These are phyloP conservation scores for Sphaerostilbella broomeana DNA, from an alignment of 2,329 filamentous ascomycete genomes.

Conservation along the genomic window DNA sequence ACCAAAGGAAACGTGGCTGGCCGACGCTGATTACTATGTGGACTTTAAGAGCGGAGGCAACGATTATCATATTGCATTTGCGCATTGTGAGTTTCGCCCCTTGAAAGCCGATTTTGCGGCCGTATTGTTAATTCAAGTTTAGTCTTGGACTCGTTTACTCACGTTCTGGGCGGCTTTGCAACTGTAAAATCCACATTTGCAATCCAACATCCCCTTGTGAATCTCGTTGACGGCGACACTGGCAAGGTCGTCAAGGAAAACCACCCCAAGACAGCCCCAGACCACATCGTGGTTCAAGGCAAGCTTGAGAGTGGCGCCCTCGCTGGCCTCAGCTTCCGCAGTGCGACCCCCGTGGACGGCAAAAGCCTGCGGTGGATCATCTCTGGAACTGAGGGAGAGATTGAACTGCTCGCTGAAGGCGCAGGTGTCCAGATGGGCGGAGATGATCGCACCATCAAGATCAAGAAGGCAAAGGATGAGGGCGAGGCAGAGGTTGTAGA, in stretches of 20 bases:
- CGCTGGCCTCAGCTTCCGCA: conserved; percentile 23
- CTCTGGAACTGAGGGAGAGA: conserved; percentile 31
- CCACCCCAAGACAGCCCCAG: conserved; percentile 24
- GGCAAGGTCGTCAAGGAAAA: conserved; percentile 20
- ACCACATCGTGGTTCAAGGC: conserved; percentile 30
- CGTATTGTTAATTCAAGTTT: not conserved
- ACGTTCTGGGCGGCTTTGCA: conserved; percentile 8
- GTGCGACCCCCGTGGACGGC: conserved; percentile 17
- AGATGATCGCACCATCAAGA: not conserved
- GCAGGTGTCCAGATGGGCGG: conserved; percentile 26
- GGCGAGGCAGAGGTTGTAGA: conserved; percentile 19
- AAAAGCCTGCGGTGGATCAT: conserved; percentile 29
- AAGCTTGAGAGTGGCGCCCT: conserved; percentile 24
- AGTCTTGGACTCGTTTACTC: conserved; percentile 17
- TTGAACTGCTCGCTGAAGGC: conserved; percentile 21
- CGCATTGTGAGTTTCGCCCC: conserved; percentile 10
- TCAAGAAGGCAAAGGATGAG: conserved; percentile 20
- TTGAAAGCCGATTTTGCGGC: not conserved
- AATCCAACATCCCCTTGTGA: conserved; percentile 16
- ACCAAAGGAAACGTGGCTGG: conserved; percentile 14
- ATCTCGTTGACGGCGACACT: conserved; percentile 18
- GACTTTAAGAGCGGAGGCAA: conserved; percentile 21
- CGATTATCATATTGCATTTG: conserved; percentile 19
- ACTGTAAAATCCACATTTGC: conserved; percentile 20
- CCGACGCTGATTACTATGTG: conserved; percentile 18